Evolutionary conservation across 805 yeast genomes (phyloP), one percentile per base, ranked within the genome.

Genomic region (Sugiyamaella mastotermitis): DNA sequence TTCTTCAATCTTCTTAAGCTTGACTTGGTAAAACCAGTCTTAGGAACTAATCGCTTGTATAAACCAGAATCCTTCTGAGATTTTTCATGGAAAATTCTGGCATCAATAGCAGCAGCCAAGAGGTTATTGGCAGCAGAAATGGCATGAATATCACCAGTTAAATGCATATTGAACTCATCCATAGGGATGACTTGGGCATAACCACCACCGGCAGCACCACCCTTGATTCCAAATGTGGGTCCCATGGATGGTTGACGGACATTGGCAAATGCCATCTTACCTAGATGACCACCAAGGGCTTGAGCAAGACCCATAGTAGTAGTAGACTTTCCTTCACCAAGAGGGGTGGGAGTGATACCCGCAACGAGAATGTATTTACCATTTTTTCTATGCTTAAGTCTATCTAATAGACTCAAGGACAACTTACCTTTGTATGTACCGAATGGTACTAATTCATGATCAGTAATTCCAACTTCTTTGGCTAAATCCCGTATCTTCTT

Each of bases 131-230:
- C 97, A 43, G 87, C 87, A 35, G 87, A 78, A 44, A 90, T 87
- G 32, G 97, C 97, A 64, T 90, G 97, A 50, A 90, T 90, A 61
- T 90, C 98, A 58, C 97, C 97, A 35, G 97, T 90, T 50, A 90
- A 71, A 61, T 90, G 97, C 84, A 92, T 77, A 68, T 92, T 90
- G 71, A 90, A 90, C 65, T 90, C 97, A 63, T 90, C 98, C 97
- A 90, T 90, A 37, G 97, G 97, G 52, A 90, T 88, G 32, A 90
- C 97, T 66, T 90, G 97, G 2, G 97, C 75, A 63, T 87, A 90
- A 33, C 97, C 97, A 58, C 97, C 98, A 53, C 98, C 98, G 14
- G 97, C 97, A 41, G 98, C 98, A 62, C 97, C 97, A 56, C 98
- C 98, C 67, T 90, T 90, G 53, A 90, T 87, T 61, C 98, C 98